Evolutionary conservation across 805 yeast genomes (phyloP).

Genomic region (Schwanniomyces vanrijiae): DNA sequence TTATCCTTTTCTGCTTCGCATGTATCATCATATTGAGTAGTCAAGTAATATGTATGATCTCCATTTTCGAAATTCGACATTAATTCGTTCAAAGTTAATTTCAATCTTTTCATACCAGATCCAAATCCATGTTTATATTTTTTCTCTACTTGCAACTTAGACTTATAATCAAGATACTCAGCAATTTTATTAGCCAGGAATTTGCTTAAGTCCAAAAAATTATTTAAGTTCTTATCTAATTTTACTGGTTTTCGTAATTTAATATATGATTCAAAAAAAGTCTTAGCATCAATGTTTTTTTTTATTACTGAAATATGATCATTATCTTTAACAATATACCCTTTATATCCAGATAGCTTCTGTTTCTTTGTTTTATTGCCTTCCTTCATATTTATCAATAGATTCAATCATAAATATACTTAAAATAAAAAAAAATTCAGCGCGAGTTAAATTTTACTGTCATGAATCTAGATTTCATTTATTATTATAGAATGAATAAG

Average conservation of each 20-base stretch:
- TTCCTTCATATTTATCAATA: neutral
- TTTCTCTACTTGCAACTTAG: conserved; percentile 55
- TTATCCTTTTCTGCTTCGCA: neutral
- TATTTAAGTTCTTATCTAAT: conserved; percentile 16
- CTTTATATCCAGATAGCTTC: conserved; percentile 1
- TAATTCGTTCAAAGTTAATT: conserved; percentile 52
- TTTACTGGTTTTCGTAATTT: conserved; percentile 50
- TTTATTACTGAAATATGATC: conserved; percentile 3
- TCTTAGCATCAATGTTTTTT: conserved; percentile 1
- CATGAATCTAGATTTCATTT: neutral
- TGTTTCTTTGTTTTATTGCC: conserved; percentile 1
- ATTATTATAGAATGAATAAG: neutral
- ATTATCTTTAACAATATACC: neutral
- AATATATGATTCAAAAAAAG: conserved; percentile 43
- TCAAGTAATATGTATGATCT: conserved; percentile 53
- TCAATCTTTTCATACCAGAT: conserved; percentile 54
- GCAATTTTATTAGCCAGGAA: conserved; percentile 37
- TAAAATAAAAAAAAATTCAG: neutral
- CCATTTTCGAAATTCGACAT: conserved; percentile 41
- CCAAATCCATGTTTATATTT: conserved; percentile 66
- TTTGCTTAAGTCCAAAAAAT: conserved; percentile 31
- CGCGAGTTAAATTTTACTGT: neutral
- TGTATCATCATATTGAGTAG: conserved; percentile 61
- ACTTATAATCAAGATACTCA: conserved; percentile 35
- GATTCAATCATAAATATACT: too few species aligned